Conservation (phyloP, 192 early-diverging fungal species). For the Phycomyces nitens region DNA sequence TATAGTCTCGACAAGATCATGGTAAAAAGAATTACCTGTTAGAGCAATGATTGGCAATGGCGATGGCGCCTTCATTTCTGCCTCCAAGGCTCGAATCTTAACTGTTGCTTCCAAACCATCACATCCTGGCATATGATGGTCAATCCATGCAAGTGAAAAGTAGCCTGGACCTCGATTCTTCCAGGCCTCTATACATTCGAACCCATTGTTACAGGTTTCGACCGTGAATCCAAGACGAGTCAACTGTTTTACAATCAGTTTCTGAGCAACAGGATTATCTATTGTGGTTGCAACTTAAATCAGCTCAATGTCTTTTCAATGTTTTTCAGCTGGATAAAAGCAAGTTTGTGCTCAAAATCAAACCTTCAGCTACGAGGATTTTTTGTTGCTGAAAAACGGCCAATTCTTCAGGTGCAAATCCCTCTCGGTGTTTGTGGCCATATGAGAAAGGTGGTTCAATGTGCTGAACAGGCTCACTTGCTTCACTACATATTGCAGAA, state of each 20-base stretch:
- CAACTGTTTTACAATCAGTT: constrained; percentile 19
- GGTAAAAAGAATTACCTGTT: constrained; percentile 18
- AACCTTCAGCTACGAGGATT: constrained; percentile 27
- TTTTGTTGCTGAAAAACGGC: constrained; percentile 13
- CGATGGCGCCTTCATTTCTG: constrained; percentile 6
- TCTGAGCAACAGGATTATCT: constrained; percentile 42
- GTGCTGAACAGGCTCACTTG: neutral
- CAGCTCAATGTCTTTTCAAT: no score
- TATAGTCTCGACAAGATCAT: neutral
- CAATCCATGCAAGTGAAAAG: constrained; percentile 35
- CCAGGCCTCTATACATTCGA: constrained; percentile 18
- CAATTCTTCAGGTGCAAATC: constrained; percentile 18
- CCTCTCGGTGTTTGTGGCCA: neutral
- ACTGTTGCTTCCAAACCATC: constrained; percentile 48
- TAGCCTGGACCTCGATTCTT: constrained; percentile 19
- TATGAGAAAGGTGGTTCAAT: neutral
- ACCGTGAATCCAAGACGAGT: constrained; percentile 14
- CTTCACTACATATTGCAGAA: neutral
- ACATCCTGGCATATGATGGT: constrained; percentile 47
- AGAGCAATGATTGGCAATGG: constrained; percentile 44
- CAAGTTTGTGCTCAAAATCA: neutral
- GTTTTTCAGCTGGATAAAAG: neutral
- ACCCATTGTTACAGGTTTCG: constrained; percentile 16
- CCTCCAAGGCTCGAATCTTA: constrained; percentile 41
- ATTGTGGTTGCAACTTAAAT: neutral